A percentile compares a stretch with the other conserved stretches of the same genome.
Evolutionary conservation across 2,329 filamentous ascomycete genomes (phyloP).

Genomic region (Trichoderma citrinoviride): DNA sequence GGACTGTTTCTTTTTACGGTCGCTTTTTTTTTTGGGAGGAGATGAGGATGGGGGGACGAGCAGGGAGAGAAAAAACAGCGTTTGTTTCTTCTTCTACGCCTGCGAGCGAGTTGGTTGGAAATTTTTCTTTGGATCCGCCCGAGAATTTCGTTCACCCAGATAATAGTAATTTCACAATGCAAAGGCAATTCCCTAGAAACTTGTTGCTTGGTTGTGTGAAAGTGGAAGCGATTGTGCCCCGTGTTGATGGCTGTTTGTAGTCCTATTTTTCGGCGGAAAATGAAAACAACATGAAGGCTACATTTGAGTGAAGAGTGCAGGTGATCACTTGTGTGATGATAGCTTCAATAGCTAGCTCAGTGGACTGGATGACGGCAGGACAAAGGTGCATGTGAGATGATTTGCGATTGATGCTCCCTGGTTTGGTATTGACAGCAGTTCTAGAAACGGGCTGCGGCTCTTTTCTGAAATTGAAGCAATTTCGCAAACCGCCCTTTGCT

Average conservation of each 20-base stretch:
- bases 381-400: too few relatives aligned
- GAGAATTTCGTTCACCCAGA: neutral
- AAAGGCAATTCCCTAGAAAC: conserved; percentile 6
- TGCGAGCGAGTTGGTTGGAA: neutral
- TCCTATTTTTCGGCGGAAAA: too few relatives aligned
- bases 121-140: conserved; percentile 10
- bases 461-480: too few relatives aligned
- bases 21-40: neutral
- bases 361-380: too few relatives aligned
- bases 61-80: too few relatives aligned
- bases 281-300: too few relatives aligned
- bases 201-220: neutral
- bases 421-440: too few relatives aligned
- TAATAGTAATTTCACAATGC: conserved; percentile 18
- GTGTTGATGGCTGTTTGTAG: too few relatives aligned
- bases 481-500: too few relatives aligned
- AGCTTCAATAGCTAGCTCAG: too few relatives aligned
- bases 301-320: neutral
- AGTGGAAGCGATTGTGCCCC: neutral
- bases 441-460: too few relatives aligned
- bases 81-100: neutral
- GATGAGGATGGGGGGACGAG: neutral
- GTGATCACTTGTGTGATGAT: neutral
- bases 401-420: too few relatives aligned
- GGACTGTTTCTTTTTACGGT: neutral